These are phyloP conservation scores for Dendrobium huoshanense DNA, from an alignment of 106 monocot genomes.

Conservation along the genomic window DNA sequence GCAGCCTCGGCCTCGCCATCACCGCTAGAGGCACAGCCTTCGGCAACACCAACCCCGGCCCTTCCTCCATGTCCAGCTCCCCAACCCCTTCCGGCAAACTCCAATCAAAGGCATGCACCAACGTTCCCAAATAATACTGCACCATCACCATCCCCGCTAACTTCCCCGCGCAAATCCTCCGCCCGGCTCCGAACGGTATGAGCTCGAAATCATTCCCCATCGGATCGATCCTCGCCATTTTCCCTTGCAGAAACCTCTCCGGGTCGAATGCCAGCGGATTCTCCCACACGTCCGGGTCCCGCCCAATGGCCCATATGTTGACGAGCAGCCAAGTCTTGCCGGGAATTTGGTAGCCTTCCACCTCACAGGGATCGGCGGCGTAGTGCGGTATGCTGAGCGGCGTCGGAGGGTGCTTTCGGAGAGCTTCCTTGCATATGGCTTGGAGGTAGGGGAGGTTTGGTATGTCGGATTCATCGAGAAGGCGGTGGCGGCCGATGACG, in stretches of 20 bases:
- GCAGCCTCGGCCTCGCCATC: slow-evolving; percentile 2
- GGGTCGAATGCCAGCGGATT: slow-evolving; percentile 27
- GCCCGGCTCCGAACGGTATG: slow-evolving; percentile 14
- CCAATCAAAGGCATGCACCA: slow-evolving; percentile 33
- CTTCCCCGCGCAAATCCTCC: slow-evolving; percentile 19
- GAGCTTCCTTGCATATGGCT: slow-evolving; percentile 31
- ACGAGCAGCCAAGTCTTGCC: slow-evolving; percentile 16
- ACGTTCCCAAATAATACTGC: slow-evolving; percentile 12
- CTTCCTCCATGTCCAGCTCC: slow-evolving; percentile 15
- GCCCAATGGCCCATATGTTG: slow-evolving; percentile 40
- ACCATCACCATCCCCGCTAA: slow-evolving; percentile 3
- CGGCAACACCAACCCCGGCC: slow-evolving; percentile 21
- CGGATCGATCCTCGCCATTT: not conserved
- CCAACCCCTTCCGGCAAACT: slow-evolving; percentile 6
- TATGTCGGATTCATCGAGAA: slow-evolving; percentile 28
- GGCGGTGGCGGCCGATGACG: slow-evolving; percentile 8
- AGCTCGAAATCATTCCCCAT: slow-evolving; percentile 13
- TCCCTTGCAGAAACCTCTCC: slow-evolving; percentile 25
- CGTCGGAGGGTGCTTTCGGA: slow-evolving; percentile 28
- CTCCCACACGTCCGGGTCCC: slow-evolving; percentile 32
- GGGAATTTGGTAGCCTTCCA: slow-evolving; percentile 27
- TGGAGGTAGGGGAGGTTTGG: slow-evolving; percentile 28
- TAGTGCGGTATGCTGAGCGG: slow-evolving; percentile 32
- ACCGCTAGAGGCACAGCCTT: slow-evolving; percentile 18
- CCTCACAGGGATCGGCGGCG: slow-evolving; percentile 13